Evolutionary conservation across 495 filamentous ascomycete species (phyloP).

Genomic region (Hypoxylon subgilvum): DNA sequence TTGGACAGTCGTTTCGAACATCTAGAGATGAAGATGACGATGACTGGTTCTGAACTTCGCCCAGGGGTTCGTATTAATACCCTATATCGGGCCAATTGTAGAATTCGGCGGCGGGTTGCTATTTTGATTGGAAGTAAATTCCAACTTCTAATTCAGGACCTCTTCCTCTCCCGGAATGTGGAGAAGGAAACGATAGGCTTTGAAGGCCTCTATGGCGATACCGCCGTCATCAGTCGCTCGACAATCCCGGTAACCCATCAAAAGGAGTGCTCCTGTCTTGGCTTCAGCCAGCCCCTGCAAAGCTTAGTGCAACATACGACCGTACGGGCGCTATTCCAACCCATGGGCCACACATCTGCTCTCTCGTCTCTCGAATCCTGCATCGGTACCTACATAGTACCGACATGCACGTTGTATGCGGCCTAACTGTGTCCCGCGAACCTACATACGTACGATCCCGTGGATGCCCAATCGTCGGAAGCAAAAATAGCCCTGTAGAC

Average conservation of each 20-base stretch:
- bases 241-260: slow-evolving; percentile 34
- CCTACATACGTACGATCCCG: slow-evolving; percentile 35
- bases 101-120: slow-evolving; percentile 10
- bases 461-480: slow-evolving; percentile 44
- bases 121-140: slow-evolving; percentile 37
- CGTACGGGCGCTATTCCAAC: slow-evolving; percentile 5
- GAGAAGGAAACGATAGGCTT: slow-evolving; percentile 38
- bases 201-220: slow-evolving; percentile 21
- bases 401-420: slow-evolving; percentile 39
- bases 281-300: slow-evolving; percentile 26
- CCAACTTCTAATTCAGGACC: slow-evolving; percentile 22
- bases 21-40: slow-evolving; percentile 15
- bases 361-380: slow-evolving; percentile 4
- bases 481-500: slow-evolving; percentile 23
- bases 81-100: slow-evolving; percentile 32
- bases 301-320: slow-evolving; percentile 19
- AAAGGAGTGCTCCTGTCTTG: slow-evolving; percentile 18
- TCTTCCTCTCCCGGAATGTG: slow-evolving; percentile 40
- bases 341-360: background rate
- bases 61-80: slow-evolving; percentile 27
- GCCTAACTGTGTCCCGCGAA: slow-evolving; percentile 42
- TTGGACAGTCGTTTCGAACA: slow-evolving; percentile 15
- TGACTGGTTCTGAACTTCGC: slow-evolving; percentile 16
- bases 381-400: slow-evolving; percentile 31
- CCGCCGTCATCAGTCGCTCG: slow-evolving; percentile 22